Percentiles rank a stretch among this genome's conserved stretches.
These are phyloP conservation scores for Lactarius pseudohatsudake DNA, from an alignment of 768 basidiomycete species.

Conservation along the genomic window DNA sequence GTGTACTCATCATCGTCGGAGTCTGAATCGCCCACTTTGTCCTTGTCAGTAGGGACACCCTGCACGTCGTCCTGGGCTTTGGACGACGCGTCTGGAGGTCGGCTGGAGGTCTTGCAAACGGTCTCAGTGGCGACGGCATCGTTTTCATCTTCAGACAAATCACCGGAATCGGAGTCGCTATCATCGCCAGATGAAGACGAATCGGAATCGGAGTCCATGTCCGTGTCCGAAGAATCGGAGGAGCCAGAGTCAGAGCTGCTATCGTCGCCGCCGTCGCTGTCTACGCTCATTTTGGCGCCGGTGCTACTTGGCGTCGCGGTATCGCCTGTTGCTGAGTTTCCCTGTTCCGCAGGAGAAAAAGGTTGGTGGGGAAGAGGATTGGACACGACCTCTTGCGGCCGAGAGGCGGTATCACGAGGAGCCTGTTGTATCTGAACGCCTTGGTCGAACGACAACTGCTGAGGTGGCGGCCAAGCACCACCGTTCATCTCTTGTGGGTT, in stretches of 20 bases:
- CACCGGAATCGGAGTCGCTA: not conserved
- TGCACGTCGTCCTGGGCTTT: not conserved
- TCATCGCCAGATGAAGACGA: constrained; percentile 1
- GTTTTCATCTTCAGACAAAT: constrained; percentile 2
- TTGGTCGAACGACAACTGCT: not conserved
- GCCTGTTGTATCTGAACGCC: not conserved
- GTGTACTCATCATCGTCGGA: not conserved
- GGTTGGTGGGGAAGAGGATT: not conserved
- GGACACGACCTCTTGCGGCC: not conserved
- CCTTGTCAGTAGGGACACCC: not conserved
- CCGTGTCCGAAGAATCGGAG: not conserved
- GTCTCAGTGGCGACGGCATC: not conserved
- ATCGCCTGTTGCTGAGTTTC: not conserved
- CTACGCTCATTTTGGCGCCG: constrained; percentile 4
- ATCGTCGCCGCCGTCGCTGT: not conserved
- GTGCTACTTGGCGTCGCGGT: not conserved
- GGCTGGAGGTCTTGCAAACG: not conserved
- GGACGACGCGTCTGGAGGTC: not conserved
- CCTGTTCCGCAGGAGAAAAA: not conserved
- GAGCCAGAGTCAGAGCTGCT: not conserved
- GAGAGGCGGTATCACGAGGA: not conserved
- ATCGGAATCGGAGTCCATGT: constrained; percentile 10
- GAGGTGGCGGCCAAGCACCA: not conserved
- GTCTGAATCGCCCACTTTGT: not conserved
- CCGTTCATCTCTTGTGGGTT: not conserved